These are phyloP conservation scores for Pseudopyrenochaeta lycopersici DNA, from an alignment of 2,329 filamentous ascomycete species.

Conservation along the genomic window DNA sequence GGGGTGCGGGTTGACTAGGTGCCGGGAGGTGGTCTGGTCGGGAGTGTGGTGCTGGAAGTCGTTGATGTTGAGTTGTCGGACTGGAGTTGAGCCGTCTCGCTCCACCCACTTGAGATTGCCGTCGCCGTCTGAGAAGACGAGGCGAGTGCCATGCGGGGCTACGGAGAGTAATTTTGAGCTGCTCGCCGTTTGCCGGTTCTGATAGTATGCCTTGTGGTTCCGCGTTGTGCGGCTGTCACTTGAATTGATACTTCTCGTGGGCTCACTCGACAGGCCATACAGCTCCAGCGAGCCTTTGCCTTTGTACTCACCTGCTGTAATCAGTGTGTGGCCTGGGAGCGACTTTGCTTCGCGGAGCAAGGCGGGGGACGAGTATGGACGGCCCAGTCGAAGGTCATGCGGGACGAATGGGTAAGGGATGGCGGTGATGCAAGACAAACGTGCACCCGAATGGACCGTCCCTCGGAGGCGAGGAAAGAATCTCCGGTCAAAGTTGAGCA, in stretches of 20 bases:
- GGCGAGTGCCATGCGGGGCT: slow-evolving; percentile 79
- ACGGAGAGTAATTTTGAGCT: slow-evolving; percentile 83
- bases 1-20: neutral
- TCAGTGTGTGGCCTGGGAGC: slow-evolving; percentile 69
- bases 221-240: slow-evolving; percentile 36
- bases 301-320: slow-evolving; percentile 90
- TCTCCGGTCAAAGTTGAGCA: slow-evolving; percentile 87
- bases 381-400: slow-evolving; percentile 66
- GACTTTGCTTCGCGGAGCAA: slow-evolving; percentile 64
- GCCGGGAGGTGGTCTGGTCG: neutral
- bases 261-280: slow-evolving; percentile 68
- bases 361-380: slow-evolving; percentile 63
- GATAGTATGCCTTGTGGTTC: slow-evolving; percentile 55
- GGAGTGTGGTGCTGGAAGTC: slow-evolving; percentile 27
- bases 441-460: slow-evolving; percentile 84
- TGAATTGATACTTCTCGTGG: slow-evolving; percentile 40
- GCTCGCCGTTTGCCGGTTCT: slow-evolving; percentile 83
- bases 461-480: slow-evolving; percentile 80
- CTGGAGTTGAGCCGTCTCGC: slow-evolving; percentile 72
- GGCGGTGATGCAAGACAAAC: slow-evolving; percentile 76
- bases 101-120: slow-evolving; percentile 92
- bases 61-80: slow-evolving; percentile 68
- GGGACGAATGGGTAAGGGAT: slow-evolving; percentile 74
- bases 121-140: slow-evolving; percentile 85
- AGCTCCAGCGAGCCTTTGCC: slow-evolving; percentile 89